These are phyloP conservation scores for Fusarium zealandicum DNA, from an alignment of 2,329 filamentous ascomycete species.

Conservation along the genomic window DNA sequence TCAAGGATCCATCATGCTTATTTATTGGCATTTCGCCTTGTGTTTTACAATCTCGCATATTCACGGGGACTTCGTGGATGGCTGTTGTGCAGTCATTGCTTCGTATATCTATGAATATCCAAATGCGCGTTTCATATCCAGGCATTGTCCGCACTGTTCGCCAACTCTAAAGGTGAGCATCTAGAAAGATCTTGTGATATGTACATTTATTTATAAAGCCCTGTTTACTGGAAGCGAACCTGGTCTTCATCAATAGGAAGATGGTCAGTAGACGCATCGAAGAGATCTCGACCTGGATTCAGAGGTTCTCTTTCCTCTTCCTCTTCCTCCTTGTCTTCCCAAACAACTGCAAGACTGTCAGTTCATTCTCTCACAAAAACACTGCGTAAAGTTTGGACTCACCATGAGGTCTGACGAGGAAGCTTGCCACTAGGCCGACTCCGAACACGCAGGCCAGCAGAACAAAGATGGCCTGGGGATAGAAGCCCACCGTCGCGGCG, in stretches of 20 bases:
- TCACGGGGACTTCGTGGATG: background rate
- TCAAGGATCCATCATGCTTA: too few species aligned
- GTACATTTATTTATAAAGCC: background rate
- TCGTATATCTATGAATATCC: conserved; percentile 7
- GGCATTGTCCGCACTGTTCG: background rate
- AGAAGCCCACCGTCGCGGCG: conserved; percentile 77
- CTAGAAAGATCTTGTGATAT: background rate
- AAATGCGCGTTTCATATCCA: background rate
- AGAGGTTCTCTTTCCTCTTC: conserved; percentile 40
- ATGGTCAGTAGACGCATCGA: conserved; percentile 16
- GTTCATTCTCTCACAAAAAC: background rate
- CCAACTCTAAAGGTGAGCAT: background rate
- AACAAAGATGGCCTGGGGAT: conserved; percentile 84
- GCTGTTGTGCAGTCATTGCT: conserved; percentile 1
- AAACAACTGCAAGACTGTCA: conserved; percentile 43
- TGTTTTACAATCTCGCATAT: too few species aligned
- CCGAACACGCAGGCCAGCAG: conserved; percentile 73
- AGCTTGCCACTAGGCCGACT: conserved; percentile 69
- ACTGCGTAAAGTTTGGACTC: conserved; percentile 49
- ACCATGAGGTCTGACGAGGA: conserved; percentile 78
- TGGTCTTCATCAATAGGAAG: conserved; percentile 41
- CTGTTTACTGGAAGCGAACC: conserved; percentile 36
- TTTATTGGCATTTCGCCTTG: background rate
- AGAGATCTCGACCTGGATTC: conserved; percentile 18
- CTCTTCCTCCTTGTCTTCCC: conserved; percentile 37